Conservation (phyloP, 495 filamentous ascomycete genomes). For the Hypoxylon subgilvum region DNA sequence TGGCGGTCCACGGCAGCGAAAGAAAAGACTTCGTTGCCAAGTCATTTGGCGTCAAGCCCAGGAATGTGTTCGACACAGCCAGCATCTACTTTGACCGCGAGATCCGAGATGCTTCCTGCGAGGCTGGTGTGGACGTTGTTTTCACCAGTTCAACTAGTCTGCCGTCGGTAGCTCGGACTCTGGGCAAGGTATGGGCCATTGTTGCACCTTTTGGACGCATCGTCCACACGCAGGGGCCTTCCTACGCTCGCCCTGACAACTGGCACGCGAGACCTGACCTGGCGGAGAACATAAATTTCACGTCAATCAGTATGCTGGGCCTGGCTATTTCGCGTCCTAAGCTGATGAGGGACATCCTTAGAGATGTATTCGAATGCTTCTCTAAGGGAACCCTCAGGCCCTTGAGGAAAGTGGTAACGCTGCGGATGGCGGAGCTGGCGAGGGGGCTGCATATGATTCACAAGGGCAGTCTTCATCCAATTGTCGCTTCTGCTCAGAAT, state of each 20-base stretch:
- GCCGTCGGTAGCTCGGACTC: neutral
- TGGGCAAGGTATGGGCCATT: slow-evolving; percentile 22
- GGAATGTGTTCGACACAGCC: slow-evolving; percentile 55
- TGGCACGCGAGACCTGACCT: slow-evolving; percentile 24
- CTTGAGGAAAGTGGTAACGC: slow-evolving; percentile 14
- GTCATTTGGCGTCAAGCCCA: slow-evolving; percentile 49
- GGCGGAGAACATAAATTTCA: slow-evolving; percentile 30
- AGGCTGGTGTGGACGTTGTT: slow-evolving; percentile 59
- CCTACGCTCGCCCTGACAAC: slow-evolving; percentile 12
- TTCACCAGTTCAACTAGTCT: slow-evolving; percentile 43
- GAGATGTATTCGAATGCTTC: slow-evolving; percentile 19
- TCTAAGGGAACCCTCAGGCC: slow-evolving; percentile 17
- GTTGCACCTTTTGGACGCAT: slow-evolving; percentile 30
- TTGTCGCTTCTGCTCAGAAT: slow-evolving; percentile 21
- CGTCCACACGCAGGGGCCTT: slow-evolving; percentile 24
- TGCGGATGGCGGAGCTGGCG: slow-evolving; percentile 20
- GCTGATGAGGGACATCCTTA: slow-evolving; percentile 31
- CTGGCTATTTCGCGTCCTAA: slow-evolving; percentile 25
- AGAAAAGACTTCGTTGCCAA: slow-evolving; percentile 51
- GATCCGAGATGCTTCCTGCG: slow-evolving; percentile 52
- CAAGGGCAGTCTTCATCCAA: slow-evolving; percentile 24
- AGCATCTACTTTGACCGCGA: slow-evolving; percentile 51
- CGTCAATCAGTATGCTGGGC: slow-evolving; percentile 22
- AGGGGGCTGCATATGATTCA: slow-evolving; percentile 30
- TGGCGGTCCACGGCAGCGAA: slow-evolving; percentile 52